Evolutionary conservation across 108 stramenopile species (phyloP).

Genomic region (Licmophora abbreviata): DNA sequence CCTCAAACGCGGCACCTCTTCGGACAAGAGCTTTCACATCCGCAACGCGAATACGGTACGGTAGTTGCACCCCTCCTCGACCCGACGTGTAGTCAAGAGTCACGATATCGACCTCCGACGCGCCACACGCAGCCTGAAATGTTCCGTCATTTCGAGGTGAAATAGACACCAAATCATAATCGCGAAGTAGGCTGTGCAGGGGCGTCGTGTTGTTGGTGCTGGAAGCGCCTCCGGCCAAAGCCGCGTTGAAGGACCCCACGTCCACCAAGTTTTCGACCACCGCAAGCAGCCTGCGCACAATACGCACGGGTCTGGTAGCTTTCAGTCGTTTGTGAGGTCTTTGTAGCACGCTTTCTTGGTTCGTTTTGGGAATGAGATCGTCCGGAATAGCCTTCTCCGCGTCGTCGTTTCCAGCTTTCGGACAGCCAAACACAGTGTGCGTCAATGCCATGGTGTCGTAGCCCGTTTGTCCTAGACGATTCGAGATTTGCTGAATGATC

Average conservation of each 20-base stretch:
- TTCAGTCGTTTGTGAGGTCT: neutral
- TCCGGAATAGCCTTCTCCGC: slow-evolving; percentile 36
- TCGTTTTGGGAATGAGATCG: neutral
- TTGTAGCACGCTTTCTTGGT: neutral
- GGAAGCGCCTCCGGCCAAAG: no score
- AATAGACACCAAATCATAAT: slow-evolving; percentile 63
- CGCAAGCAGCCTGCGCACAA: slow-evolving; percentile 51
- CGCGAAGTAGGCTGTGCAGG: slow-evolving; percentile 20
- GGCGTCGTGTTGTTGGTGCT: slow-evolving; percentile 6
- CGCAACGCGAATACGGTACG: slow-evolving; percentile 43
- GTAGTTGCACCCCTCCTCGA: slow-evolving; percentile 42
- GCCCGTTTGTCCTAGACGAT: slow-evolving; percentile 27
- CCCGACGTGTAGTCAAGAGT: slow-evolving; percentile 54
- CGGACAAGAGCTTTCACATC: slow-evolving; percentile 36
- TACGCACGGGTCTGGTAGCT: slow-evolving; percentile 6
- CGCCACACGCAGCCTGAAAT: slow-evolving; percentile 52
- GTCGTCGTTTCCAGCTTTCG: slow-evolving; percentile 34
- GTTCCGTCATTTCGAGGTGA: slow-evolving; percentile 57
- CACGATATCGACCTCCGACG: slow-evolving; percentile 40
- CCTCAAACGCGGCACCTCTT: slow-evolving; percentile 51
- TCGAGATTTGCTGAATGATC: slow-evolving; percentile 12
- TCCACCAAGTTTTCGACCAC: slow-evolving; percentile 65
- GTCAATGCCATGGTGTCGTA: slow-evolving; percentile 46
- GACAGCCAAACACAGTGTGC: slow-evolving; percentile 55
- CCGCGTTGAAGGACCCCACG: slow-evolving; percentile 22